Evolutionary conservation across 2,329 filamentous ascomycete genomes (phyloP).

Genomic region (Paraconiothyrium sp.): DNA sequence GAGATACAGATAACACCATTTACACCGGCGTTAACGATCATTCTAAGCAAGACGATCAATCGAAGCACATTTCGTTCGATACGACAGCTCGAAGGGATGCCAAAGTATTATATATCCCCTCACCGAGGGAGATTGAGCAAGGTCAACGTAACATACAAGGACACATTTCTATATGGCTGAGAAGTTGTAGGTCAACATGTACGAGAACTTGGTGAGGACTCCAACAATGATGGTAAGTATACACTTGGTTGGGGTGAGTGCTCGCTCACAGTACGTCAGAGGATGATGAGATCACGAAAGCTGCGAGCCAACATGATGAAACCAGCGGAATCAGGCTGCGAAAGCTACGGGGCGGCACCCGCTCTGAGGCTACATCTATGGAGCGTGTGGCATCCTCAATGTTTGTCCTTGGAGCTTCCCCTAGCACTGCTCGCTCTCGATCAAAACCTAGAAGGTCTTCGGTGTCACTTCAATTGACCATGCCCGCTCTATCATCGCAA

Average conservation of each 20-base stretch:
- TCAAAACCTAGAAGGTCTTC: conserved; percentile 7
- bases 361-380: conserved; percentile 49
- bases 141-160: neutral
- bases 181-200: neutral
- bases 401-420: conserved; percentile 50
- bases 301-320: conserved; percentile 4
- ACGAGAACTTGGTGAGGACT: neutral
- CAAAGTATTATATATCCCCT: conserved; percentile 8
- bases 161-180: neutral
- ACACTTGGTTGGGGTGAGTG: neutral
- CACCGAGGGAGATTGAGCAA: conserved; percentile 6
- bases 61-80: conserved; percentile 5
- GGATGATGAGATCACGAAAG: conserved; percentile 20
- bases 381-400: conserved; percentile 53
- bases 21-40: neutral
- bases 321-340: conserved; percentile 18
- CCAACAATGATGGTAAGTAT: neutral
- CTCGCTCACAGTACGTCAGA: conserved; percentile 15
- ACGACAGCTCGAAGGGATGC: neutral
- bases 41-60: neutral
- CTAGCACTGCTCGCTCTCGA: conserved; percentile 14
- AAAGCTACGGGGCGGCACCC: conserved; percentile 19
- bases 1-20: neutral
- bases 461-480: conserved; percentile 17
- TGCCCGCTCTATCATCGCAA: conserved; percentile 55